Conservation (phyloP, 768 basidiomycete genomes). For the Auricularia heimuer region DNA sequence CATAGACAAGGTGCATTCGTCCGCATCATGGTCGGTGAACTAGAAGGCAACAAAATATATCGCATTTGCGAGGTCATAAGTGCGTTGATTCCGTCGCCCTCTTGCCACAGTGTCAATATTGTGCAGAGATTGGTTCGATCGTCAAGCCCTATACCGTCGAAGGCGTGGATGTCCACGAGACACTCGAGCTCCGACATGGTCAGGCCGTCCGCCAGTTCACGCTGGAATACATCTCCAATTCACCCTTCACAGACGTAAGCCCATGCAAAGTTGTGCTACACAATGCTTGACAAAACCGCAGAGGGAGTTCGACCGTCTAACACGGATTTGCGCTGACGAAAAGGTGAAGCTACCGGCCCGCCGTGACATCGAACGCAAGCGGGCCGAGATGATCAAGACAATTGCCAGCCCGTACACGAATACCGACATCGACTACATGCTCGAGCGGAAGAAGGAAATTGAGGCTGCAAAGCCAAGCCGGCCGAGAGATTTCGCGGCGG, state of each 20-base stretch:
- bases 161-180: slow-evolving; percentile 50
- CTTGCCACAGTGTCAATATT: neutral
- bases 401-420: slow-evolving; percentile 64
- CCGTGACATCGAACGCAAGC: slow-evolving; percentile 56
- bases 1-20: slow-evolving; percentile 65
- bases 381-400: slow-evolving; percentile 48
- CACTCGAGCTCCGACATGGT: slow-evolving; percentile 71
- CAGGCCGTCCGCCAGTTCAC: slow-evolving; percentile 46
- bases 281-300: slow-evolving; percentile 19
- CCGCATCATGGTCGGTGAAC: slow-evolving; percentile 65
- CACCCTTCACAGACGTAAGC: slow-evolving; percentile 51
- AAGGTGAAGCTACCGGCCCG: slow-evolving; percentile 59
- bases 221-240: slow-evolving; percentile 87
- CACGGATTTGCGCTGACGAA: slow-evolving; percentile 34
- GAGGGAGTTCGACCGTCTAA: slow-evolving; percentile 66
- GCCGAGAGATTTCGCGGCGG: neutral
- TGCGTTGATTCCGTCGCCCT: neutral
- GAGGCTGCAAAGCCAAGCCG: neutral
- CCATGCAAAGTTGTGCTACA: neutral
- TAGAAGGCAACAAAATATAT: slow-evolving; percentile 53
- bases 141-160: slow-evolving; percentile 65
- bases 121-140: slow-evolving; percentile 40
- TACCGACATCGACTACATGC: slow-evolving; percentile 22
- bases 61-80: slow-evolving; percentile 47
- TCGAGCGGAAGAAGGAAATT: neutral